phyloP scores from a whole-genome alignment of 352 stramenopile genomes.

The Pythium folliculosum region DNA sequence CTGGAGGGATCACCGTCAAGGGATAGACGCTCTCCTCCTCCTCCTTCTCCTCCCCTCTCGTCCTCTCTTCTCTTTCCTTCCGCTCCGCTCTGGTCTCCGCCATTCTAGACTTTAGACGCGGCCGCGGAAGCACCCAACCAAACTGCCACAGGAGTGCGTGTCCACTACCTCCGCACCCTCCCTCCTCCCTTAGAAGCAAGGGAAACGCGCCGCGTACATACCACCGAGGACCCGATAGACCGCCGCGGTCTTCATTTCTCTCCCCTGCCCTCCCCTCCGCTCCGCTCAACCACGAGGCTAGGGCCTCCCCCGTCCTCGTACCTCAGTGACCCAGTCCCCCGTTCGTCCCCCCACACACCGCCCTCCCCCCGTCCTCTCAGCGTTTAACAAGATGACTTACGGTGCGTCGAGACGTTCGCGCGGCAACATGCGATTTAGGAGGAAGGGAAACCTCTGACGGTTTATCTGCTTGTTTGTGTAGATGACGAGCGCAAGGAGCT shows the following conservation, averaged over 20 bases:
- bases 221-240: background rate
- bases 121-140: background rate
- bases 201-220: slow-evolving; percentile 4
- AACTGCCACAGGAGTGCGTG: background rate
- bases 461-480: background rate
- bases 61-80: background rate
- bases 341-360: background rate
- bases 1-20: background rate
- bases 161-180: background rate
- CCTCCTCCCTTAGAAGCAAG: background rate
- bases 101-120: slow-evolving; percentile 15
- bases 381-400: slow-evolving; percentile 22
- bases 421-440: background rate
- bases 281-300: background rate
- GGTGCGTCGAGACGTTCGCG: background rate
- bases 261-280: background rate
- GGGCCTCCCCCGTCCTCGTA: background rate
- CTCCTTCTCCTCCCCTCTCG: background rate
- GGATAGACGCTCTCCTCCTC: background rate
- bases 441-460: background rate
- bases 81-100: background rate
- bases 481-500: slow-evolving; percentile 51
- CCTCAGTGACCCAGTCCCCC: background rate
- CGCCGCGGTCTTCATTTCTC: background rate
- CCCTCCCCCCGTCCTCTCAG: background rate